phyloP scores from a whole-genome alignment of 2,329 filamentous ascomycete genomes.

The Penicillium sp. region DNA sequence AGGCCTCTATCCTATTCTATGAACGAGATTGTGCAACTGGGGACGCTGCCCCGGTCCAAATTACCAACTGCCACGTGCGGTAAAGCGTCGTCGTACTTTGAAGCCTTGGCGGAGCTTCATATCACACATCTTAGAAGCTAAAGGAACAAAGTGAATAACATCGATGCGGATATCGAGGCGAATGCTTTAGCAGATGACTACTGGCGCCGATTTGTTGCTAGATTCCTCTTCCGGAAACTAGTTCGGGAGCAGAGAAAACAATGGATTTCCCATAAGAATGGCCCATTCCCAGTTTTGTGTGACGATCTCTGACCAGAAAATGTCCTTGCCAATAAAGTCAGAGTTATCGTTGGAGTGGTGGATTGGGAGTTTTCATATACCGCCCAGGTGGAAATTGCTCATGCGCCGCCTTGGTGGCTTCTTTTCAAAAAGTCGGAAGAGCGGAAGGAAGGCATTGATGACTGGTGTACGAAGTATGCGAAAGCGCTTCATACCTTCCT shows the following conservation, averaged over 20 bases:
- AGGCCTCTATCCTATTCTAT: conserved; percentile 48
- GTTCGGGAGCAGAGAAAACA: conserved; percentile 14
- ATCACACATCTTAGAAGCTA: conserved; percentile 43
- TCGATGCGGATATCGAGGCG: too few species aligned
- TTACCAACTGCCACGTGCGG: conserved; percentile 23
- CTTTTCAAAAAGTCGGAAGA: conserved; percentile 24
- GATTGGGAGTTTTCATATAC: conserved; percentile 30
- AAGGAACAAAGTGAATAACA: conserved; percentile 31
- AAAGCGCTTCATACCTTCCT: conserved; percentile 16
- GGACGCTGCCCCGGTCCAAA: conserved; percentile 22
- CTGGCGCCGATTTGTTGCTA: conserved; percentile 22
- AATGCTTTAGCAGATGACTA: conserved; percentile 26
- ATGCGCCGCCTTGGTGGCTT: conserved; percentile 25
- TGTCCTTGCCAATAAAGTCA: conserved; percentile 11
- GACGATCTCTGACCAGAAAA: conserved; percentile 25
- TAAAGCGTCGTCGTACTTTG: conserved; percentile 41
- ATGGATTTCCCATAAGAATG: conserved; percentile 15
- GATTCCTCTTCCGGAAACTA: conserved; percentile 25
- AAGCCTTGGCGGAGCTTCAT: conserved; percentile 44
- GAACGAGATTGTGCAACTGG: conserved; percentile 38
- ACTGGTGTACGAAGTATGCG: conserved; percentile 17
- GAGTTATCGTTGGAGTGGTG: conserved; percentile 16
- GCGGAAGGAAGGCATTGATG: conserved; percentile 19
- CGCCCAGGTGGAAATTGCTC: conserved; percentile 19
- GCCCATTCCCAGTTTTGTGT: conserved; percentile 27